A percentile compares a stretch with the other conserved stretches of the same genome.
These are phyloP conservation scores for Fusarium circinatum DNA, from an alignment of 2,329 filamentous ascomycete species.

Conservation along the genomic window DNA sequence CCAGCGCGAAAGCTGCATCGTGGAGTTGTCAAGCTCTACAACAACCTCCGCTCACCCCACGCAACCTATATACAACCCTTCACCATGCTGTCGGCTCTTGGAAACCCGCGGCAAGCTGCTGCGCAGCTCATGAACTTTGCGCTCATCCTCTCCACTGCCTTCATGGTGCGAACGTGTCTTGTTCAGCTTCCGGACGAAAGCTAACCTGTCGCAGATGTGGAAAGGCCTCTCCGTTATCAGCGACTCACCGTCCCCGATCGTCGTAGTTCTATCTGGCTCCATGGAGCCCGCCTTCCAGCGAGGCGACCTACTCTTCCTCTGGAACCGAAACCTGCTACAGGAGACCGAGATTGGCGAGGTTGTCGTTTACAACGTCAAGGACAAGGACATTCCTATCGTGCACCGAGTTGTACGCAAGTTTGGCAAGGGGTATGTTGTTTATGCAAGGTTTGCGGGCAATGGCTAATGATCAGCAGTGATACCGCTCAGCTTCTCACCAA, in stretches of 20 bases:
- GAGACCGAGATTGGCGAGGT: conserved; percentile 67
- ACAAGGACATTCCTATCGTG: conserved; percentile 97
- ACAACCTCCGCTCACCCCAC: not conserved
- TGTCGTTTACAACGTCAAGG: conserved; percentile 82
- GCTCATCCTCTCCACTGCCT: conserved; percentile 88
- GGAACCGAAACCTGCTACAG: conserved; percentile 73
- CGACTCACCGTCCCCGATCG: conserved; percentile 80
- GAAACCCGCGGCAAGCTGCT: conserved; percentile 82
- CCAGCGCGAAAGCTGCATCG: conserved; percentile 26
- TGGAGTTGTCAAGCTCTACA: conserved; percentile 31
- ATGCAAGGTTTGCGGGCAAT: not conserved
- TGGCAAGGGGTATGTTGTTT: conserved; percentile 61
- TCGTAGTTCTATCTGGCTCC: conserved; percentile 84
- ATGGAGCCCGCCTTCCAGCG: conserved; percentile 88
- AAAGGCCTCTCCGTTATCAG: conserved; percentile 85
- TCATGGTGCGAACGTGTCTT: conserved; percentile 70
- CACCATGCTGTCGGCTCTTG: conserved; percentile 74
- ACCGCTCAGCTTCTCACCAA: conserved; percentile 87
- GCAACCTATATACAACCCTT: not conserved
- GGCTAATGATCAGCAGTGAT: conserved; percentile 50
- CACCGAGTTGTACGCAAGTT: conserved; percentile 87
- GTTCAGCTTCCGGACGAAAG: not conserved
- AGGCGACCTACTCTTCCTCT: conserved; percentile 79
- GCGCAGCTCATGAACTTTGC: conserved; percentile 90
- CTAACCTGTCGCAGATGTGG: conserved; percentile 69